These are phyloP conservation scores for Proliferodiscus dingleyae DNA, from an alignment of 2,329 filamentous ascomycete species.

Conservation along the genomic window DNA sequence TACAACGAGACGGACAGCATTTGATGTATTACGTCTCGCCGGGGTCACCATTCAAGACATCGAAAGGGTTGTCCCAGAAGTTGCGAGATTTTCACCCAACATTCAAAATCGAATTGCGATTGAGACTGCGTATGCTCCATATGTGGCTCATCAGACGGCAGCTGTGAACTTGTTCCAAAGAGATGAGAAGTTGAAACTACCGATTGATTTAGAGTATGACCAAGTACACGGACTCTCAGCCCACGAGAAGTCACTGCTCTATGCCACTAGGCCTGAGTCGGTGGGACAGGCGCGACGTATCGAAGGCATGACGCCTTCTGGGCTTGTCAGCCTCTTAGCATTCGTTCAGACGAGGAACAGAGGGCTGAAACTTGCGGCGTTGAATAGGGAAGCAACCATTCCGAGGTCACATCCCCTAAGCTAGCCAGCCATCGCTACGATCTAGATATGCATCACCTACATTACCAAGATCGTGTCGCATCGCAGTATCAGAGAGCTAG, in stretches of 20 bases:
- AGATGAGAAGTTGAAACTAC: constrained; percentile 72
- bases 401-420: not conserved
- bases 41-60: constrained; percentile 56
- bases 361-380: not conserved
- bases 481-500: too few species aligned
- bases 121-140: constrained; percentile 82
- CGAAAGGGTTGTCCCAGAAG: constrained; percentile 50
- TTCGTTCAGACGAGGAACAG: constrained; percentile 42
- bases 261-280: constrained; percentile 70
- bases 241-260: constrained; percentile 71
- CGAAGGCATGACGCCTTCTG: constrained; percentile 68
- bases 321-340: constrained; percentile 55
- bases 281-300: constrained; percentile 83
- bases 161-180: constrained; percentile 63
- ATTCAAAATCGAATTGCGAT: constrained; percentile 70
- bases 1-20: constrained; percentile 62
- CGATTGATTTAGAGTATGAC: constrained; percentile 71
- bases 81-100: constrained; percentile 48
- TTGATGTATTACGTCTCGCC: constrained; percentile 71
- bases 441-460: too few species aligned
- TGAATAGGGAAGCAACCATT: not conserved
- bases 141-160: constrained; percentile 67
- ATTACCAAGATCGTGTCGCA: too few species aligned
- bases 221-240: constrained; percentile 68
- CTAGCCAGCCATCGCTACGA: too few species aligned